Evolutionary conservation across 2,329 filamentous ascomycete species (phyloP).

Genomic region (Ceratocystiopsis sp.): DNA sequence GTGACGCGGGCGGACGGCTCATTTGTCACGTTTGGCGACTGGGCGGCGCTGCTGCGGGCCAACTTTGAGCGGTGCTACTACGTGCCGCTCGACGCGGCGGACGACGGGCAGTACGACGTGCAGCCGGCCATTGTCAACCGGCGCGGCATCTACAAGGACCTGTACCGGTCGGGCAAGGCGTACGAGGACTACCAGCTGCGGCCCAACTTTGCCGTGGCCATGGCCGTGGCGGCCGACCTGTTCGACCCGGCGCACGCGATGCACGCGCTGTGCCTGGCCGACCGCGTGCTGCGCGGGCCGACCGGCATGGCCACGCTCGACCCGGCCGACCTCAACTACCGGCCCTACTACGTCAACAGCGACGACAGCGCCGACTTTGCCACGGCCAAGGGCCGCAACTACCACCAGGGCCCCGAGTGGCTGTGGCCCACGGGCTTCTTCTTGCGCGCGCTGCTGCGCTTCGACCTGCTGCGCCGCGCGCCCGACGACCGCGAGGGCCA

Average conservation of each 20-base stretch:
- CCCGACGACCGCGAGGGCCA: constrained; percentile 41
- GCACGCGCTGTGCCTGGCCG: constrained; percentile 61
- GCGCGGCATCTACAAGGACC: constrained; percentile 92
- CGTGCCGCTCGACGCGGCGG: constrained; percentile 49
- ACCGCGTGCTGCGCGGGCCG: constrained; percentile 65
- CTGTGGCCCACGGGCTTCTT: constrained; percentile 96
- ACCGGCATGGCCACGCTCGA: constrained; percentile 94
- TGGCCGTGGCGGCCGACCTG: constrained; percentile 80
- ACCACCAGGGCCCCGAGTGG: constrained; percentile 97
- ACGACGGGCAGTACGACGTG: constrained; percentile 66
- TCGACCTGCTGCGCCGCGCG: constrained; percentile 59
- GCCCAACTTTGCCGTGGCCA: constrained; percentile 85
- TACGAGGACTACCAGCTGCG: constrained; percentile 97
- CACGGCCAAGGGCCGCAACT: constrained; percentile 88
- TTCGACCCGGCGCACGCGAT: constrained; percentile 69
- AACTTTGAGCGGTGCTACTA: constrained; percentile 93
- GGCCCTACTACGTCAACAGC: constrained; percentile 85
- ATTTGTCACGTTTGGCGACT: constrained; percentile 53
- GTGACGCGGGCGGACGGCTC: constrained; percentile 49
- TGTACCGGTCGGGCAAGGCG: constrained; percentile 85
- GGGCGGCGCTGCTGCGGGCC: constrained; percentile 62
- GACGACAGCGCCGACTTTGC: constrained; percentile 85
- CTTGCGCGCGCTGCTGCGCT: constrained; percentile 76
- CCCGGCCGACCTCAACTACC: constrained; percentile 80
- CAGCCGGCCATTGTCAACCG: constrained; percentile 69